Evolutionary conservation across 495 filamentous ascomycete genomes (phyloP), one percentile per base, ranked within the genome.

Genomic region (Chaetomidium leptoderma): DNA sequence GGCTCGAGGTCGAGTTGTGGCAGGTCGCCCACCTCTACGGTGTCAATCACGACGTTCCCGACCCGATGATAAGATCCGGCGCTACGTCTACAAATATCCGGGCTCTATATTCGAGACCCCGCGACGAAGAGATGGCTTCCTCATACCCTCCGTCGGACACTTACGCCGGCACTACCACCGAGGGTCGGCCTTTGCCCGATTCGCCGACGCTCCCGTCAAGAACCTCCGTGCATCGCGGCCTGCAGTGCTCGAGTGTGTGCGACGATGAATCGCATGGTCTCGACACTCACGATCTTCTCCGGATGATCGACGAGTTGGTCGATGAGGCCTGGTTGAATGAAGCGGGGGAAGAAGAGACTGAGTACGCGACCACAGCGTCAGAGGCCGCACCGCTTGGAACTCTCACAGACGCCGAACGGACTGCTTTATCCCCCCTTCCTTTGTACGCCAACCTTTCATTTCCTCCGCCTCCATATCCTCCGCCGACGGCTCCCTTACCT

Each of bases 21-120:
- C 62, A 64, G 36, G 48, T 60, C 4, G 53, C 47, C 3, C 62
- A 64, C 43, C 6, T 54, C 6, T 61, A 54, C 26, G 53, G 36
- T 6, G 23, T 44, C 17, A 23, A 10, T n/a, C 26, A 44, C 30
- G 27, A 45, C 2, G 10, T 51, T 2, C 55, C 50, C 5, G 8
- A 17, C 17, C 13, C 19, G 21, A 3, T 2, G 1, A 2, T 19
- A n/a, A 32, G 37, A 27, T 13, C 26, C 17, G 59, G 59, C 0
- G 48, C 54, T 13, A 21, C 40, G 1, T 27, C 53, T 14, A 4
- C 7, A 0, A 48, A 57, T 11, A 27, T 61, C n/a, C 30, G 37
- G n/a, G 3, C 11, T 3, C 21, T 21, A n/a, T 33, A 45, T n/a
- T 17, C 36, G 11, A 21, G 10, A 1, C 23, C 1, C 3, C 23